phyloP scores from a whole-genome alignment of 768 basidiomycete genomes.

The Chiua virens region DNA sequence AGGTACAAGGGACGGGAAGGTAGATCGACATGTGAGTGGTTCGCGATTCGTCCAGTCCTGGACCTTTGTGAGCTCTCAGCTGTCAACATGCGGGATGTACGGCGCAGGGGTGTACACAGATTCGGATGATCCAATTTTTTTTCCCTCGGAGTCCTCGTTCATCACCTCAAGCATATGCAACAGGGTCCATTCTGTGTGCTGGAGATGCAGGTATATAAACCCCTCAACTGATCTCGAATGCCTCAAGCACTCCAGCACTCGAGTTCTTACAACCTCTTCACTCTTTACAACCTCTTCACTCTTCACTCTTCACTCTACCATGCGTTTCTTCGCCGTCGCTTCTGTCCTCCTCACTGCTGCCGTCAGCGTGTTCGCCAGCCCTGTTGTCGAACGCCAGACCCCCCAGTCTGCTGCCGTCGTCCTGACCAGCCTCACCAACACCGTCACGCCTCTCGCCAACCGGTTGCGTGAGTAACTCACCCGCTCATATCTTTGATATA shows the following conservation, averaged over 20 bases:
- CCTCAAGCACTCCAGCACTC: background rate
- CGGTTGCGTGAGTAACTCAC: background rate
- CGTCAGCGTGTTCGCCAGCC: background rate
- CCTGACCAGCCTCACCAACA: background rate
- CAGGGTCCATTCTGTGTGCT: background rate
- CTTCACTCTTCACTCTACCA: background rate
- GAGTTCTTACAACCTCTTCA: background rate
- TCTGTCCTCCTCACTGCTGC: background rate
- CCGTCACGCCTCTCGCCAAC: background rate
- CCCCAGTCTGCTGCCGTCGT: background rate
- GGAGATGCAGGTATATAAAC: background rate
- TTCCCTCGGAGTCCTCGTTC: conserved; percentile 5
- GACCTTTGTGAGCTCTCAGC: too few species aligned
- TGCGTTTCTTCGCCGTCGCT: conserved; percentile 1
- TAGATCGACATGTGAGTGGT: too few species aligned
- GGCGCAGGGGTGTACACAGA: background rate
- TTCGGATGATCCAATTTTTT: background rate
- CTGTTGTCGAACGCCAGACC: background rate
- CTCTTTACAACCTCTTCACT: too few species aligned
- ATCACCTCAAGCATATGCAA: background rate
- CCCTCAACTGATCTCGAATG: background rate
- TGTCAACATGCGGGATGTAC: background rate
- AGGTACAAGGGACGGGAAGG: too few species aligned
- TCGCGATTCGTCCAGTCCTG: too few species aligned
- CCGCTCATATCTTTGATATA: background rate